Conservation (phyloP, 352 stramenopile genomes). For the Hyaloperonospora brassicae region DNA sequence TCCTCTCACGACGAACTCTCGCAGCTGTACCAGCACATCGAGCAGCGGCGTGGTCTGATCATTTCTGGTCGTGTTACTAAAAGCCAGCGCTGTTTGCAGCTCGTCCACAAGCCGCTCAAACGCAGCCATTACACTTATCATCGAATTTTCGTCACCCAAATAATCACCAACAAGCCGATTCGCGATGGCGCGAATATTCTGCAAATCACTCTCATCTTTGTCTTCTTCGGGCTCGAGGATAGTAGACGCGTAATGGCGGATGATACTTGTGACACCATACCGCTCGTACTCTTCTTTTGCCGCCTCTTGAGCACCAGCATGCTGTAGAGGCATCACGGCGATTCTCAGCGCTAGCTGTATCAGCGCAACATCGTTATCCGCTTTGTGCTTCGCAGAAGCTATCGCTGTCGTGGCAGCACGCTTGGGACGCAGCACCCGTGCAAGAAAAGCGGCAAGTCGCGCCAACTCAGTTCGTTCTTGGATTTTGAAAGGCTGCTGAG, state of each 20-base stretch:
- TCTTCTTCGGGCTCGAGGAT: constrained; percentile 14
- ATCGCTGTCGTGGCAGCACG: constrained; percentile 7
- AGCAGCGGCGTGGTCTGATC: constrained; percentile 6
- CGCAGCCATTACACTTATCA: constrained; percentile 26
- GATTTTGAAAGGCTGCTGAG: constrained; percentile 19
- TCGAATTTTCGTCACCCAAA: constrained; percentile 27
- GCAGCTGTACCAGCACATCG: constrained; percentile 24
- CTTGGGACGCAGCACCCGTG: constrained; percentile 45
- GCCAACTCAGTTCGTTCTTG: constrained; percentile 29
- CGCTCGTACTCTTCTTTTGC: constrained; percentile 42
- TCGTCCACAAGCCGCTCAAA: constrained; percentile 27
- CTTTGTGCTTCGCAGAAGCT: not conserved
- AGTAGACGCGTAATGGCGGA: constrained; percentile 39
- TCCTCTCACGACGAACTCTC: constrained; percentile 18
- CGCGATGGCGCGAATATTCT: constrained; percentile 22
- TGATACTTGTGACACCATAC: constrained; percentile 40
- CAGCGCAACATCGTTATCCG: constrained; percentile 26
- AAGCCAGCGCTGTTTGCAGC: constrained; percentile 12
- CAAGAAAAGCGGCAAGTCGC: constrained; percentile 42
- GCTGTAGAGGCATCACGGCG: constrained; percentile 30
- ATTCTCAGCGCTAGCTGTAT: constrained; percentile 45
- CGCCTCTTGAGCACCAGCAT: constrained; percentile 12
- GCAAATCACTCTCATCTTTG: constrained; percentile 17
- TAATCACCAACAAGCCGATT: constrained; percentile 37
- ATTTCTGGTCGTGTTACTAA: constrained; percentile 1